Percentiles rank a stretch among this genome's conserved stretches.
phyloP scores from a whole-genome alignment of 2,329 filamentous ascomycete species.

The Penicillium sp. region DNA sequence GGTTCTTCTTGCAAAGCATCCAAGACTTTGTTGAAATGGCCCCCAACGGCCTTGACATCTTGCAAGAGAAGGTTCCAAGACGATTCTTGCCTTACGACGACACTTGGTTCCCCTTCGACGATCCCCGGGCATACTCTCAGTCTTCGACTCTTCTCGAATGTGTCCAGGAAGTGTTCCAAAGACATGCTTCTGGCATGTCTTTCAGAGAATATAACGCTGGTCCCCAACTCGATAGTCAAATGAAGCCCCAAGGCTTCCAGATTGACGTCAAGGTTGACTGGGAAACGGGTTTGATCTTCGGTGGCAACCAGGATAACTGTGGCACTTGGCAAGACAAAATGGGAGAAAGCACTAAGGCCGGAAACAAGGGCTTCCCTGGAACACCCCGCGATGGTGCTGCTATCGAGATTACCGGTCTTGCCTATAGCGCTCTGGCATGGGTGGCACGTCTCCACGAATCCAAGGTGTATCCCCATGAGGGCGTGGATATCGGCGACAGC shows the following conservation, averaged over 20 bases:
- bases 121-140: slow-evolving; percentile 79
- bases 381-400: slow-evolving; percentile 96
- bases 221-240: slow-evolving; percentile 81
- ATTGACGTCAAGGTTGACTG: slow-evolving; percentile 90
- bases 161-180: slow-evolving; percentile 88
- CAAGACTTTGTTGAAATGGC: slow-evolving; percentile 86
- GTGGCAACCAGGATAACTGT: slow-evolving; percentile 91
- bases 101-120: slow-evolving; percentile 82
- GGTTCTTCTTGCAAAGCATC: slow-evolving; percentile 96
- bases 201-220: slow-evolving; percentile 96
- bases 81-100: slow-evolving; percentile 95
- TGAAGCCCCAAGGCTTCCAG: slow-evolving; percentile 89
- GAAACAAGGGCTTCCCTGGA: slow-evolving; percentile 88
- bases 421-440: slow-evolving; percentile 88
- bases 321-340: slow-evolving; percentile 99
- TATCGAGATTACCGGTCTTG: slow-evolving; percentile 88
- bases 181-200: slow-evolving; percentile 84
- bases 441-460: slow-evolving; percentile 64
- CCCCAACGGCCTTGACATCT: slow-evolving; percentile 69
- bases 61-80: slow-evolving; percentile 74
- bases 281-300: slow-evolving; percentile 85
- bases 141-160: slow-evolving; percentile 82
- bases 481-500: slow-evolving; percentile 66
- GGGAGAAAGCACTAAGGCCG: slow-evolving; percentile 91
- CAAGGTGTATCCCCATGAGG: slow-evolving; percentile 69